A percentile compares a stretch with the other conserved stretches of the same genome.
Evolutionary conservation across 805 yeast species (phyloP).

Genomic region (Candida morakotiae): DNA sequence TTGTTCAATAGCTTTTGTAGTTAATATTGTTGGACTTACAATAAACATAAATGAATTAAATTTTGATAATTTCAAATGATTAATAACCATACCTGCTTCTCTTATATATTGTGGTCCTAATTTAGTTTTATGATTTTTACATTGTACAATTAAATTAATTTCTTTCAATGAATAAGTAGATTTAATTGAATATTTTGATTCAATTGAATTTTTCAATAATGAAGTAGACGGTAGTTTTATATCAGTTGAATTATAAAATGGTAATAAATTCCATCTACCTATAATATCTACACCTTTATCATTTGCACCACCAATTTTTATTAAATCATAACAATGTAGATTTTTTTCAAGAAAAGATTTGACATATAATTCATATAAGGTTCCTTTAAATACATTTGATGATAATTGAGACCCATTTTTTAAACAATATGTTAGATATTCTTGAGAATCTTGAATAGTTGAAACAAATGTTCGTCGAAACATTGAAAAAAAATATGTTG

Average conservation of each 20-base stretch:
- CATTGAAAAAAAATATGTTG: background rate
- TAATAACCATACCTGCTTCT: constrained; percentile 51
- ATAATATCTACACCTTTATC: constrained; percentile 56
- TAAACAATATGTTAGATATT: constrained; percentile 27
- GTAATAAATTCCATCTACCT: constrained; percentile 46
- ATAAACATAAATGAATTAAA: constrained; percentile 15
- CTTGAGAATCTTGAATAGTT: constrained; percentile 19
- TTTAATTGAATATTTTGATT: constrained; percentile 11
- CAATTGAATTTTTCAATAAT: constrained; percentile 15
- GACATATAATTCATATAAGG: constrained; percentile 48
- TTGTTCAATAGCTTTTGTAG: constrained; percentile 43
- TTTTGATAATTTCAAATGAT: constrained; percentile 24
- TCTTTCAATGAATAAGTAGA: constrained; percentile 22
- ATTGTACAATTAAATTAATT: constrained; percentile 48
- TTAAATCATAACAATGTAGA: constrained; percentile 34
- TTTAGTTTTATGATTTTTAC: constrained; percentile 45
- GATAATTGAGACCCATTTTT: constrained; percentile 15
- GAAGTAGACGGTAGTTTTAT: background rate
- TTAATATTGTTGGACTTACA: constrained; percentile 43
- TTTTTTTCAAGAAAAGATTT: constrained; percentile 33
- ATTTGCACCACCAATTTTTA: constrained; percentile 51
- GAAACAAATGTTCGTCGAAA: constrained; percentile 4
- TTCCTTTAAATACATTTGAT: constrained; percentile 50
- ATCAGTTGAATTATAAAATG: constrained; percentile 13
- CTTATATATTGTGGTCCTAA: constrained; percentile 46